phyloP scores from a whole-genome alignment of 2,329 filamentous ascomycete genomes.

The Cordyceps cateniannulata region DNA sequence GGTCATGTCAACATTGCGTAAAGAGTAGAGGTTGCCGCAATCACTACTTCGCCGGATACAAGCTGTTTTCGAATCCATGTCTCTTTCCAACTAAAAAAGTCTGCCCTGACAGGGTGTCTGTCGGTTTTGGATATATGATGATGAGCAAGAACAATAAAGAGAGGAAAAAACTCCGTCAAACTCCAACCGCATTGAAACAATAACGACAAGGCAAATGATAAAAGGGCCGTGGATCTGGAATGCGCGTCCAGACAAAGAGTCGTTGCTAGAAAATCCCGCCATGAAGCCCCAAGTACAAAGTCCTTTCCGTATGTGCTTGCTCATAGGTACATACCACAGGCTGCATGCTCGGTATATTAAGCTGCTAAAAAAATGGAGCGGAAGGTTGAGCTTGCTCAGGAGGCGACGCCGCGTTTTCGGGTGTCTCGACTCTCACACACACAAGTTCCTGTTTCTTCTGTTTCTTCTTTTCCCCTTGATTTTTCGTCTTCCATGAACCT shows the following conservation, averaged over 20 bases:
- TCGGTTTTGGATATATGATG: neutral
- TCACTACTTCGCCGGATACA: too few species aligned
- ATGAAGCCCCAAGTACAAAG: too few species aligned
- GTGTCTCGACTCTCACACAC: too few species aligned
- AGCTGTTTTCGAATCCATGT: neutral
- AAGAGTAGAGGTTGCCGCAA: neutral
- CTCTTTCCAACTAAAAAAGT: neutral
- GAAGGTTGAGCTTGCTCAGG: too few species aligned
- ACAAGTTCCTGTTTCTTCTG: too few species aligned
- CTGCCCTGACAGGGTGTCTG: neutral
- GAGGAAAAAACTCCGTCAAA: neutral
- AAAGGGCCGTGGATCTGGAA: neutral
- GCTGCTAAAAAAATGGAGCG: too few species aligned
- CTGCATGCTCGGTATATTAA: too few species aligned
- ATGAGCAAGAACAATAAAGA: neutral
- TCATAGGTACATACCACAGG: too few species aligned
- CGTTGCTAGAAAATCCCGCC: neutral
- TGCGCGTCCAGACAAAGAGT: neutral
- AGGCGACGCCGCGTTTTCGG: too few species aligned
- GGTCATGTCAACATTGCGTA: neutral
- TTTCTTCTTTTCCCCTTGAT: neutral
- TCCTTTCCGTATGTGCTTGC: too few species aligned
- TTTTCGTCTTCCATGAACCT: neutral
- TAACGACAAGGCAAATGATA: neutral
- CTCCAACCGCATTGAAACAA: neutral